Conservation (phyloP, 2,329 filamentous ascomycete species). For the Arthrobotrys sinensis region DNA sequence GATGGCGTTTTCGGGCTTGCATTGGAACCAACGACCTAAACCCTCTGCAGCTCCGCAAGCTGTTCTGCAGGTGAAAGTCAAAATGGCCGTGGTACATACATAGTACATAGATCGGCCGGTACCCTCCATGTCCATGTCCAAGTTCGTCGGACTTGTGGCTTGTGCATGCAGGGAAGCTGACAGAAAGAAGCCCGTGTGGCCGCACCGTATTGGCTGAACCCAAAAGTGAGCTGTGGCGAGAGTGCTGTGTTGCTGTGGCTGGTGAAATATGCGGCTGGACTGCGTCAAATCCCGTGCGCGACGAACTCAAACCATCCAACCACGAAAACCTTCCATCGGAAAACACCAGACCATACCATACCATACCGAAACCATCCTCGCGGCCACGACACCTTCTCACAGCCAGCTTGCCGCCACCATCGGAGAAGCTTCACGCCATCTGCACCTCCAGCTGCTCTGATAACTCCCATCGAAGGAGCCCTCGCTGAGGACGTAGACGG, state of each 20-base stretch:
- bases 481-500: background rate
- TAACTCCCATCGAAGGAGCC: background rate
- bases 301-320: background rate
- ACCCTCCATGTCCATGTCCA: background rate
- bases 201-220: slow-evolving; percentile 42
- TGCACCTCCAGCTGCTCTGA: background rate
- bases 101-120: background rate
- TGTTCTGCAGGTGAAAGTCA: no score
- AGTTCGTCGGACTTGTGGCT: slow-evolving; percentile 1
- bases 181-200: slow-evolving; percentile 39
- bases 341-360: background rate
- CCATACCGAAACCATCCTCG: background rate
- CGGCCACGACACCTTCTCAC: background rate
- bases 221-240: slow-evolving; percentile 26
- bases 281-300: slow-evolving; percentile 10
- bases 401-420: slow-evolving; percentile 18
- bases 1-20: slow-evolving; percentile 30
- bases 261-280: slow-evolving; percentile 33
- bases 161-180: slow-evolving; percentile 16
- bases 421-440: background rate
- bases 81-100: background rate
- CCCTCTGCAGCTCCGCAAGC: no score
- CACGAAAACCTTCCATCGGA: slow-evolving; percentile 1
- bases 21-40: background rate
- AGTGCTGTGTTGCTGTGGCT: slow-evolving; percentile 43